A percentile compares a stretch with the other conserved stretches of the same genome.
These are phyloP conservation scores for Verticillium nonalfalfae DNA, from an alignment of 2,329 filamentous ascomycete genomes.

Conservation along the genomic window DNA sequence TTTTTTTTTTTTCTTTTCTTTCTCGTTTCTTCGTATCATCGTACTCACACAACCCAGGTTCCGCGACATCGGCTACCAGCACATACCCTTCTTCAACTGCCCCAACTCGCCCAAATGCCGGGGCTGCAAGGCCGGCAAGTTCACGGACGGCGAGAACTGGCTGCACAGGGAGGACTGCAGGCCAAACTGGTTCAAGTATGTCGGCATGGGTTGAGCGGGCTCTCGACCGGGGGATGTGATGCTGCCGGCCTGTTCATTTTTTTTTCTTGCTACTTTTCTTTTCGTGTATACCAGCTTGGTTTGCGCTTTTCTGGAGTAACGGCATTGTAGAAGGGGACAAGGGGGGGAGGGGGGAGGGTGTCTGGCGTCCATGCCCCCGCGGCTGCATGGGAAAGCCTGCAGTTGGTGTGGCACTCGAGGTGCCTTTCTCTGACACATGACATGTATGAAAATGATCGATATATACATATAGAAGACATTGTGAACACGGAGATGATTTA, in stretches of 20 bases:
- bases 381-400: background rate
- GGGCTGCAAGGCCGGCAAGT: constrained; percentile 77
- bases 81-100: constrained; percentile 98
- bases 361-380: background rate
- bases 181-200: constrained; percentile 95
- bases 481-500: background rate
- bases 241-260: too few relatives aligned
- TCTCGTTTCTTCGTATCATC: too few relatives aligned
- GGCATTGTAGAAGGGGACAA: background rate
- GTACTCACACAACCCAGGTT: constrained; percentile 57
- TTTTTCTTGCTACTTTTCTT: background rate
- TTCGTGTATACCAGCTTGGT: background rate
- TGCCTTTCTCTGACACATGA: background rate
- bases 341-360: too few relatives aligned
- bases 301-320: background rate
- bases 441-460: background rate
- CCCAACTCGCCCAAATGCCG: constrained; percentile 93
- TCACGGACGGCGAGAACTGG: constrained; percentile 84
- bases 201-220: constrained; percentile 63
- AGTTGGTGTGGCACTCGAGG: background rate
- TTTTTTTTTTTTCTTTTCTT: too few relatives aligned
- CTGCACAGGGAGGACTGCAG: constrained; percentile 88
- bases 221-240: too few relatives aligned
- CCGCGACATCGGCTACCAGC: constrained; percentile 97
- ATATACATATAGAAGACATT: background rate